Base-by-base conservation (phyloP, 192 early-diverging fungal genomes). In the Linnemannia exigua region DNA sequence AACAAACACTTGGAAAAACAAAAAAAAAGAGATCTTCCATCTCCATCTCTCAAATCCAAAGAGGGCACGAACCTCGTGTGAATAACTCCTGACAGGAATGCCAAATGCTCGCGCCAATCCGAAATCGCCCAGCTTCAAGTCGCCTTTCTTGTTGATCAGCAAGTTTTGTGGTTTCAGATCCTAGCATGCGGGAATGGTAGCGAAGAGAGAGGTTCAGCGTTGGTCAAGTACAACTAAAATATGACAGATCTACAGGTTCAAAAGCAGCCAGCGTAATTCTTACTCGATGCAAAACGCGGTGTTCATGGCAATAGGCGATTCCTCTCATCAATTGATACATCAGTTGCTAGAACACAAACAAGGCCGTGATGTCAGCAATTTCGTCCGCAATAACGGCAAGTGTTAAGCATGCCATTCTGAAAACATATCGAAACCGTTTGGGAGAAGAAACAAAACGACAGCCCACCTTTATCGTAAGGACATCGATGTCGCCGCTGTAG, bases 21-120 rank as follows among this genome's bases (percentile, higher is more conserved):
- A 31, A 68, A 19, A 71, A 46, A 20, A 28, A 5, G 15, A 38
- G 41, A 46, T 38, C 36, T 36, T 22, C 20, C 38, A 19, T 69
- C 36, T 41, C 79, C n/a, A 91, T 15, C 11, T 31, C n/a, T n/a
- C n/a, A n/a, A n/a, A n/a, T n/a, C n/a, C 58, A 15, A 14, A 15
- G 12, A 15, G 58, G 28, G 58, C 58, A 63, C 58, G 28, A 63
- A 89, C 94, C 92, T 97, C 96, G 79, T 95, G 94, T 67, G 95
- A 96, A 84, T 96, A 96, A 72, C 92, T 95, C 82, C 95, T 92
- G 41, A 96, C 95, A 16, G 98, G 98, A 77, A 99, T 98, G 50
- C 98, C 99, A 90, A 98, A 98, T n/a, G 98, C 99, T 25, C 98
- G 89, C 9, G 98, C 99, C 48, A 99, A 91, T 46, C 98, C 99